Conservation (phyloP, 192 early-diverging fungal genomes). For the Umbelopsis isabellina region DNA sequence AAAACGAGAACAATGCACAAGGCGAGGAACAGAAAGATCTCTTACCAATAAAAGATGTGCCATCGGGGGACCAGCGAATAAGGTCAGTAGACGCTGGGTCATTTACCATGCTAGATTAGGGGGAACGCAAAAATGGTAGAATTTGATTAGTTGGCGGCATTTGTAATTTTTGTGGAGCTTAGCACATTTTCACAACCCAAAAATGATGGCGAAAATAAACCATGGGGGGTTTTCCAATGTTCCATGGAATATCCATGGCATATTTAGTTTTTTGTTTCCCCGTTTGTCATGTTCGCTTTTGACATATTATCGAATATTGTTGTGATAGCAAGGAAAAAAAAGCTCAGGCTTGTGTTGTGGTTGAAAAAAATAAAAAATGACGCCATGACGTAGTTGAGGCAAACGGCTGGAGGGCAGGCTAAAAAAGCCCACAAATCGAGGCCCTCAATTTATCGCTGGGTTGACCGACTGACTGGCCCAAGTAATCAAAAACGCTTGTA, state of each 20-base stretch:
- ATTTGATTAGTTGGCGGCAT: too few species aligned
- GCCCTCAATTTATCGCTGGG: not conserved
- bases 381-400: slow-evolving; percentile 15
- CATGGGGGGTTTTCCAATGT: not conserved
- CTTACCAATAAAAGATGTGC: slow-evolving; percentile 75
- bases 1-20: not conserved
- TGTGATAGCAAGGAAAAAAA: too few species aligned
- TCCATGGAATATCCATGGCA: not conserved
- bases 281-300: too few species aligned
- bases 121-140: not conserved
- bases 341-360: not conserved
- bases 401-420: not conserved
- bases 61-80: slow-evolving; percentile 90
- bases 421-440: not conserved
- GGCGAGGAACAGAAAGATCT: not conserved
- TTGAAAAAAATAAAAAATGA: not conserved
- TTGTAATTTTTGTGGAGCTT: too few species aligned
- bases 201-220: not conserved
- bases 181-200: too few species aligned
- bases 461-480: not conserved
- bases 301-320: too few species aligned
- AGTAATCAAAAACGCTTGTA: not conserved
- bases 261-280: too few species aligned
- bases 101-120: slow-evolving; percentile 80
- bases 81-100: slow-evolving; percentile 79